A percentile compares a stretch with the other conserved stretches of the same genome.
These are phyloP conservation scores for Onygenales sp. DNA, from an alignment of 2,329 filamentous ascomycete species.

Conservation along the genomic window DNA sequence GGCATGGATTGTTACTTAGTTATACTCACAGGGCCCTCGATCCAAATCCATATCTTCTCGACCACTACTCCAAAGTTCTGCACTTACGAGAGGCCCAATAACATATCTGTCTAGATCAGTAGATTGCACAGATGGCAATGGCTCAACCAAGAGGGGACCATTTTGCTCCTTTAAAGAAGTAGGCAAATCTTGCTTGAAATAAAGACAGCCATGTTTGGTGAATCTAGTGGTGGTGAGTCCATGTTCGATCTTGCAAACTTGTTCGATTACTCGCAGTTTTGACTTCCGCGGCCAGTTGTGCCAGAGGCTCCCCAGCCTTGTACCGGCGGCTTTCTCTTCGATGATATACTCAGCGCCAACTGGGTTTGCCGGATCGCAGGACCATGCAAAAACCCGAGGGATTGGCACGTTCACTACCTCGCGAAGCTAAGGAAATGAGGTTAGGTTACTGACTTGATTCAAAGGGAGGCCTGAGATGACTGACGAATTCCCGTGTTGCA, in stretches of 20 bases:
- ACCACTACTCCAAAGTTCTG: conserved; percentile 14
- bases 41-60: conserved; percentile 18
- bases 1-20: neutral
- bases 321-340: conserved; percentile 21
- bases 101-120: conserved; percentile 9
- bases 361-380: conserved; percentile 9
- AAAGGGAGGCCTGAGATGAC: conserved; percentile 1
- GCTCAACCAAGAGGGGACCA: conserved; percentile 2
- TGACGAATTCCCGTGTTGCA: conserved; percentile 18
- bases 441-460: neutral
- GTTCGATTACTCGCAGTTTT: conserved; percentile 17
- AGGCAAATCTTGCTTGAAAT: conserved; percentile 14
- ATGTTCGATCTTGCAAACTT: conserved; percentile 20
- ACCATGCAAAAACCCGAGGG: conserved; percentile 15
- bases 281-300: conserved; percentile 16
- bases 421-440: conserved; percentile 11
- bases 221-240: conserved; percentile 16
- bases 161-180: neutral
- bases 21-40: conserved; percentile 21
- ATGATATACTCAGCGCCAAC: conserved; percentile 18
- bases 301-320: conserved; percentile 21
- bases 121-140: conserved; percentile 1
- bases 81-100: conserved; percentile 16
- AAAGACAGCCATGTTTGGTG: conserved; percentile 17
- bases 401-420: conserved; percentile 13